Percentiles rank a stretch among this genome's conserved stretches.
Evolutionary conservation across 108 stramenopile species (phyloP).

Genomic region (Halocafeteria seosinensis): DNA sequence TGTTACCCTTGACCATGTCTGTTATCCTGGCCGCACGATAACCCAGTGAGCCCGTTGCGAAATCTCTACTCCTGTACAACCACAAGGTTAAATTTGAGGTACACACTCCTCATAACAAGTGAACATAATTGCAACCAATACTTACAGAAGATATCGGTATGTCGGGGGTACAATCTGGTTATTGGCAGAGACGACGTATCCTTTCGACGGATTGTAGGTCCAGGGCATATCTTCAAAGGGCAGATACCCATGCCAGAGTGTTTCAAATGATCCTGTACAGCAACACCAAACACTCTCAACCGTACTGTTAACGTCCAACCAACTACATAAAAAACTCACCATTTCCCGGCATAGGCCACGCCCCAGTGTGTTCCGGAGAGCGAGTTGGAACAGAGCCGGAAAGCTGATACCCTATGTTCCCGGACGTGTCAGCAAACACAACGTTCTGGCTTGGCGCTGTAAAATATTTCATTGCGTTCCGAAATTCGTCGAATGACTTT

Average conservation of each 20-base stretch:
- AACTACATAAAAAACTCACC: too few relatives aligned
- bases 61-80: too few relatives aligned
- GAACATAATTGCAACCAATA: background rate
- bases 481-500: background rate
- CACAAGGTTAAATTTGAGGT: too few relatives aligned
- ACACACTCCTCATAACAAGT: background rate
- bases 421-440: background rate
- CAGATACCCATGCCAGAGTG: conserved; percentile 3
- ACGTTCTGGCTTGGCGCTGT: conserved; percentile 9
- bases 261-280: background rate
- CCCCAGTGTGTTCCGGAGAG: background rate
- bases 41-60: too few relatives aligned
- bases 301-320: too few relatives aligned
- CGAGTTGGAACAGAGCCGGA: conserved; percentile 6
- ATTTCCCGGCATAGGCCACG: conserved; percentile 5
- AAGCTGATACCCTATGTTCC: conserved; percentile 7
- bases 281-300: too few relatives aligned
- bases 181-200: conserved; percentile 10
- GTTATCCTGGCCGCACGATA: conserved; percentile 12
- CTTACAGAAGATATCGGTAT: background rate
- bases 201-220: conserved; percentile 4
- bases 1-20: background rate
- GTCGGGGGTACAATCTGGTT: conserved; percentile 1
- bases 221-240: conserved; percentile 8
- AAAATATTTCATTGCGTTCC: background rate